Evolutionary conservation across 768 basidiomycete genomes (phyloP), one percentile per base, ranked within the genome.

Genomic region (Russula earlei): DNA sequence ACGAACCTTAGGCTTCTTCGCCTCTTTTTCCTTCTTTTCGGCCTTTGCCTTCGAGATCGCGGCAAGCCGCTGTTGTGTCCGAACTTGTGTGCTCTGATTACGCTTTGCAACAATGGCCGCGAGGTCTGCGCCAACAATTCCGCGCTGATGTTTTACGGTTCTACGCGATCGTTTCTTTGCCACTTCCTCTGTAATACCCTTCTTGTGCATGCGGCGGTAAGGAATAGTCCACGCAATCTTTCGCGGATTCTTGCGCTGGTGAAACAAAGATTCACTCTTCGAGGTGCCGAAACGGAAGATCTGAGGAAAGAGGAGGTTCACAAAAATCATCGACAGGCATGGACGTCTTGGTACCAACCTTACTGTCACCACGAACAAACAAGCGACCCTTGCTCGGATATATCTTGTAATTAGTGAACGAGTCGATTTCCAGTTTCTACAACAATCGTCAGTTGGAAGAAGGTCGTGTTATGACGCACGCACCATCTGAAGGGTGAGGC

Each of bases 241-340:
- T 70, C 96, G 91, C 50, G 96, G 96, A 80, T 99, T 98, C 80
- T 99, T 99, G 77, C 95, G 90, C 74, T 99, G 96, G 56, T 89
- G 77, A 85, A 98, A 98, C 63, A 99, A 87, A 59, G 95, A 97
- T 60, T 93, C 81, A 68, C 84, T 89, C 83, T 98, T 98, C 62
- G 90, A 89, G 70, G 73, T 77, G 65, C 85, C 79, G 76, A 98
- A 98, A 72, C 95, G 91, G 87, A 95, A 97, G 71, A 92, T 81
- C 92, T 95, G 67, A 31, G 29, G 4, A 34, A 14, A 17, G 20
- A 7, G 7, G 36, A 24, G 20, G 27, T 54, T 58, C 41, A 40
- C 5, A 54, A 5, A 43, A 20, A 12, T 2, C 38, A n/a, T 27
- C 42, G 40, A 38, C 19, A 52, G 6, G n/a, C 25, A 8, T 10